Evolutionary conservation across 805 yeast species (phyloP).

Genomic region (Saturnispora quitensis): DNA sequence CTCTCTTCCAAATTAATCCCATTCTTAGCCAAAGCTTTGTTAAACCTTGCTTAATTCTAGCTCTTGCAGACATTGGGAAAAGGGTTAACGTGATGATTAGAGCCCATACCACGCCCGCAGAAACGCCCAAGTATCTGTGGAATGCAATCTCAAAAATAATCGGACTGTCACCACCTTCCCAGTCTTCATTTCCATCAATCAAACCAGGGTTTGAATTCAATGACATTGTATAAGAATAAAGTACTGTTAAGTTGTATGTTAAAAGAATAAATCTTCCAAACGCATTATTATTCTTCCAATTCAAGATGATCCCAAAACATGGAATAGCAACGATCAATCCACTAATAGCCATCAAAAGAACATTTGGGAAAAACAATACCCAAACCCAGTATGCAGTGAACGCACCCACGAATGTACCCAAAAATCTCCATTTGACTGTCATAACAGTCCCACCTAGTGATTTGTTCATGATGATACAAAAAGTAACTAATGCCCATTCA

Average conservation of each 20-base stretch:
- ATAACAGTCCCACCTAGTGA: slow-evolving; percentile 77
- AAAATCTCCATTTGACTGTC: slow-evolving; percentile 63
- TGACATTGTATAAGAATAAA: slow-evolving; percentile 64
- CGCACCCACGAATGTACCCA: slow-evolving; percentile 74
- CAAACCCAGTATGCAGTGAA: slow-evolving; percentile 50
- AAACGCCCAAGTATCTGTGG: slow-evolving; percentile 67
- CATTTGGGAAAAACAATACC: slow-evolving; percentile 49
- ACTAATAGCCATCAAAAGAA: slow-evolving; percentile 37
- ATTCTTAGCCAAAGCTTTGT: slow-evolving; percentile 67
- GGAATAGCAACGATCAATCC: slow-evolving; percentile 42
- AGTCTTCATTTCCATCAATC: slow-evolving; percentile 42
- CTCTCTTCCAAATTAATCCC: slow-evolving; percentile 75
- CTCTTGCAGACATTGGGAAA: slow-evolving; percentile 70
- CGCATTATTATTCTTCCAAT: slow-evolving; percentile 56
- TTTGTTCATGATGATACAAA: slow-evolving; percentile 75
- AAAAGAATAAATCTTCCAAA: slow-evolving; percentile 63
- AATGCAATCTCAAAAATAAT: slow-evolving; percentile 65
- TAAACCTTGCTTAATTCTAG: slow-evolving; percentile 53
- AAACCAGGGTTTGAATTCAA: slow-evolving; percentile 27
- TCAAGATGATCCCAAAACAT: slow-evolving; percentile 49
- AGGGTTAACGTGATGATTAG: slow-evolving; percentile 54
- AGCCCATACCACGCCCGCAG: slow-evolving; percentile 72
- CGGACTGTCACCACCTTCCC: slow-evolving; percentile 65
- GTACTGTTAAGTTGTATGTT: slow-evolving; percentile 69
- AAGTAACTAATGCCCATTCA: slow-evolving; percentile 81